Conservation (phyloP, 352 stramenopile species). For the Aphanomyces invadans region DNA sequence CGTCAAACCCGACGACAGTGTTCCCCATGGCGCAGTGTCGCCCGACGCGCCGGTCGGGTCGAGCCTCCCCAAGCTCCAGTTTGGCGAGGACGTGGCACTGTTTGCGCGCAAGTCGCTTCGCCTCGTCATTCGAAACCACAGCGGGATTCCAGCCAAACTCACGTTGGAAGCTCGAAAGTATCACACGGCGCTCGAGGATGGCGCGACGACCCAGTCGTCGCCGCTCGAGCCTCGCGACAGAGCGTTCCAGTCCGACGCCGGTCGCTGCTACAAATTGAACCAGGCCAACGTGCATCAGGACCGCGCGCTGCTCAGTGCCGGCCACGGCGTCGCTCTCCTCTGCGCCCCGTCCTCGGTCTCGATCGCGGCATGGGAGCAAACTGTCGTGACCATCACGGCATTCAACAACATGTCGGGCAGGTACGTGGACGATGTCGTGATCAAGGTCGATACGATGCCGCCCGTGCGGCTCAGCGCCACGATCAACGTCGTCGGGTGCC, state of each 20-base stretch:
- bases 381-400: conserved; percentile 44
- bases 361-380: conserved; percentile 54
- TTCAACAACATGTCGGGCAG: conserved; percentile 72
- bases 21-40: conserved; percentile 42
- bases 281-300: conserved; percentile 40
- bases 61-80: conserved; percentile 43
- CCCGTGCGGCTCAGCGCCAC: conserved; percentile 53
- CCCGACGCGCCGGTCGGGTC: conserved; percentile 32
- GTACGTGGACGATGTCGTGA: conserved; percentile 60
- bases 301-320: conserved; percentile 37
- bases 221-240: conserved; percentile 34
- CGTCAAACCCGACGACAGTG: conserved; percentile 19
- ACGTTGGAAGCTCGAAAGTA: conserved; percentile 58
- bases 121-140: conserved; percentile 68
- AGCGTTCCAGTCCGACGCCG: conserved; percentile 49
- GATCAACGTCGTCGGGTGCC: conserved; percentile 46
- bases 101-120: conserved; percentile 40
- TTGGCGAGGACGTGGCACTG: conserved; percentile 54
- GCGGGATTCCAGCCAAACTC: conserved; percentile 57
- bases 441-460: conserved; percentile 38
- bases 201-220: conserved; percentile 31
- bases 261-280: conserved; percentile 38
- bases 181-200: conserved; percentile 17
- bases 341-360: conserved; percentile 28
- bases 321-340: conserved; percentile 51